These are phyloP conservation scores for Botryotinia calthae DNA, from an alignment of 2,329 filamentous ascomycete genomes.

Conservation along the genomic window DNA sequence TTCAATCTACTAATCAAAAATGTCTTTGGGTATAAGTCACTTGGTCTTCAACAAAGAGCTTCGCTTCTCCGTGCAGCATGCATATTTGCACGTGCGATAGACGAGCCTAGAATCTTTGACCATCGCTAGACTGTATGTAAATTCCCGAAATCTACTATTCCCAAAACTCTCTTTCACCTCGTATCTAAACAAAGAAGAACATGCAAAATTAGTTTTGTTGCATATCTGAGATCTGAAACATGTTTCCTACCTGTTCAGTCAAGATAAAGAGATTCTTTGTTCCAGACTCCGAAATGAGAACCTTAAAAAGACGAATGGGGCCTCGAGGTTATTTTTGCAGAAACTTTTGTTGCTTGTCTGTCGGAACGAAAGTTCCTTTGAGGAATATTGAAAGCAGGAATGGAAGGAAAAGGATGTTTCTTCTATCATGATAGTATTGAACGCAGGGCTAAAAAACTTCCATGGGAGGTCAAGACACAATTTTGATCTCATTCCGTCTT, in stretches of 20 bases:
- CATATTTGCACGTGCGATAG: neutral
- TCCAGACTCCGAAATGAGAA: neutral
- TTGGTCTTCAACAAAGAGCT: neutral
- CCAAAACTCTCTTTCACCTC: neutral
- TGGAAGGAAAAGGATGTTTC: neutral
- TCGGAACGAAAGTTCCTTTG: constrained; percentile 6
- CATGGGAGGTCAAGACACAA: neutral
- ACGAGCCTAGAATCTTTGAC: neutral
- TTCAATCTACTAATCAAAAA: neutral
- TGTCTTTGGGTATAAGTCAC: neutral
- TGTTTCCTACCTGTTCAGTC: neutral
- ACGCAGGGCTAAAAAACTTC: neutral
- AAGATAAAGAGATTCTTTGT: constrained; percentile 1
- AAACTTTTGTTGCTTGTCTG: neutral
- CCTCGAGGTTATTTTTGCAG: neutral
- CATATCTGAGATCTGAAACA: constrained; percentile 19
- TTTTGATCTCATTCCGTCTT: neutral
- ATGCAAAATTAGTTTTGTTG: neutral
- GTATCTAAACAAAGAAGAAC: neutral
- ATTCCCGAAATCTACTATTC: neutral
- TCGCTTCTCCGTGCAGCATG: neutral
- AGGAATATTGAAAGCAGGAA: neutral
- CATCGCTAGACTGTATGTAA: neutral
- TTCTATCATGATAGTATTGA: neutral
- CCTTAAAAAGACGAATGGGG: neutral